These are phyloP conservation scores for Claviceps quebecensis DNA, from an alignment of 2,329 filamentous ascomycete genomes.

Conservation along the genomic window DNA sequence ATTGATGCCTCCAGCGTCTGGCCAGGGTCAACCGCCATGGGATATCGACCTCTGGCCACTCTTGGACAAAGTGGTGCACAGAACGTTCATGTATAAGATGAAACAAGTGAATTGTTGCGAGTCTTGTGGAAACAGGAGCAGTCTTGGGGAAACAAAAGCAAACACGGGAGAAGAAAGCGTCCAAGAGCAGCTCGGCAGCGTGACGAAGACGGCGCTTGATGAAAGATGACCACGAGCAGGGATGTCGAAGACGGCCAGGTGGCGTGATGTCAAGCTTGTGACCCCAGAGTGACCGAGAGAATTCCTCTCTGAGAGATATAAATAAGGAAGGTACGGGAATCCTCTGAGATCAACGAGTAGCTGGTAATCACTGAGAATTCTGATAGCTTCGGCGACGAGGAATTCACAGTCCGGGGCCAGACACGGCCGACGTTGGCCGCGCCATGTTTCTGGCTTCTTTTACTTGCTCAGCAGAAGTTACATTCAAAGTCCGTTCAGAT, in stretches of 20 bases:
- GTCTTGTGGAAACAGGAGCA: neutral
- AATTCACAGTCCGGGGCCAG: neutral
- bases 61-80: neutral
- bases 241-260: neutral
- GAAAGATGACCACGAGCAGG: neutral
- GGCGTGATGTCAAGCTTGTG: neutral
- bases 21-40: neutral
- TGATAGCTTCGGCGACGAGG: too few species aligned
- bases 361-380: neutral
- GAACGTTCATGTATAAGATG: neutral
- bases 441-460: neutral
- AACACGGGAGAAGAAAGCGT: neutral
- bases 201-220: neutral
- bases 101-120: neutral
- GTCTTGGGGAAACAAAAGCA: neutral
- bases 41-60: neutral
- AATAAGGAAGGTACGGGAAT: neutral
- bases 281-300: neutral
- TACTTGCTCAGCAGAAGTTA: neutral
- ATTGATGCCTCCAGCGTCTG: neutral
- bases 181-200: neutral
- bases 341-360: neutral
- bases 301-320: neutral
- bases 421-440: neutral
- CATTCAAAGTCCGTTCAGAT: neutral